Conservation (phyloP, 2,329 filamentous ascomycete genomes). For the Dissoconium aciculare region DNA sequence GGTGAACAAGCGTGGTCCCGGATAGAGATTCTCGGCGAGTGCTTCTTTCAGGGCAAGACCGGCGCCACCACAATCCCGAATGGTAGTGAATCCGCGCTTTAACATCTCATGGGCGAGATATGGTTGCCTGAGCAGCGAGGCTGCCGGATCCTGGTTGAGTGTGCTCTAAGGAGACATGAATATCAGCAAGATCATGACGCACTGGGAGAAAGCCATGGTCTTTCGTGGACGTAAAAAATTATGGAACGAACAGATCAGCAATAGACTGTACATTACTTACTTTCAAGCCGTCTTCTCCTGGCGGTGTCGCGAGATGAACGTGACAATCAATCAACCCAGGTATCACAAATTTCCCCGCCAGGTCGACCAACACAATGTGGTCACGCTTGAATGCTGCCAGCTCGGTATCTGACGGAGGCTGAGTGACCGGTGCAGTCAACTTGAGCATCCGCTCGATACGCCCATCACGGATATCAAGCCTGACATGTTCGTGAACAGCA, state of each 20-base stretch:
- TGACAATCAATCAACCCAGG: conserved; percentile 40
- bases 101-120: conserved; percentile 38
- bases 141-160: conserved; percentile 24
- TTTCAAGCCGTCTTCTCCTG: conserved; percentile 27
- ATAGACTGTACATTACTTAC: neutral
- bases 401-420: conserved; percentile 16
- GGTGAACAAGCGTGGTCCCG: conserved; percentile 43
- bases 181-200: no score
- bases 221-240: no score
- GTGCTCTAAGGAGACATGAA: no score
- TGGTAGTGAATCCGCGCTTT: conserved; percentile 42
- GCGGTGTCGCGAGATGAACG: conserved; percentile 34
- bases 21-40: conserved; percentile 40
- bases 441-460: conserved; percentile 19
- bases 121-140: conserved; percentile 33
- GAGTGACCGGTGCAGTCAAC: conserved; percentile 11
- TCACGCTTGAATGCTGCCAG: conserved; percentile 17
- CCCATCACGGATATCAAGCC: conserved; percentile 19
- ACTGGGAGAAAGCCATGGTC: no score
- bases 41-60: conserved; percentile 41
- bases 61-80: conserved; percentile 45
- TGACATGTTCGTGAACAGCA: conserved; percentile 17
- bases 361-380: conserved; percentile 24
- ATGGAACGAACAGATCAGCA: neutral
- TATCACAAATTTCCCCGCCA: conserved; percentile 32